Evolutionary conservation across 306 rosid species (phyloP).

Genomic region (Medicago truncatula): DNA sequence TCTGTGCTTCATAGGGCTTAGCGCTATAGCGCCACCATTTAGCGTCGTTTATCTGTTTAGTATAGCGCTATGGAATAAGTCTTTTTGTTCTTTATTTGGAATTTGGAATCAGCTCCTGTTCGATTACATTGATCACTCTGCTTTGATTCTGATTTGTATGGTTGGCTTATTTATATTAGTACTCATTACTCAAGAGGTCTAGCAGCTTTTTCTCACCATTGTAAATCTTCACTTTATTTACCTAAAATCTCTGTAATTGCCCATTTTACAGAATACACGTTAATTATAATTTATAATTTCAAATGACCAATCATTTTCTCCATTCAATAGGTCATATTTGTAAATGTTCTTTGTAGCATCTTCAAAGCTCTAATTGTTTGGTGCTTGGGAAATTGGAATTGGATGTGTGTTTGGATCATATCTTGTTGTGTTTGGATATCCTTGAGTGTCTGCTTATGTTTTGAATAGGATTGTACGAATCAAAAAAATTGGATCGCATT

Average conservation of each 20-base stretch:
- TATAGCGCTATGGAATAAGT: neutral
- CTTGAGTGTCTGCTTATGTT: slow-evolving; percentile 1
- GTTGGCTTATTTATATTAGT: neutral
- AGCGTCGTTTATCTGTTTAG: neutral
- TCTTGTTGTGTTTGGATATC: slow-evolving; percentile 1
- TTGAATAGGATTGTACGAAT: slow-evolving; percentile 6
- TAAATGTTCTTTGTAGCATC: neutral
- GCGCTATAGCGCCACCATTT: neutral
- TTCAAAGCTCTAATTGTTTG: neutral
- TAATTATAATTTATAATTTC: neutral
- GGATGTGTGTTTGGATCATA: neutral
- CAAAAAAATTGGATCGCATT: neutral
- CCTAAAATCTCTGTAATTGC: neutral
- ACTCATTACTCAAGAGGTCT: neutral
- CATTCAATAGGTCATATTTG: neutral
- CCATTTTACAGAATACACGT: neutral
- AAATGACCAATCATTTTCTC: neutral
- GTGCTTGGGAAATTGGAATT: slow-evolving; percentile 2
- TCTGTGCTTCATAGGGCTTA: neutral
- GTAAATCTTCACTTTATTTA: neutral
- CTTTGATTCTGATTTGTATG: neutral
- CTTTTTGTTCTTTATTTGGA: neutral
- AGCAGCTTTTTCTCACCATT: neutral
- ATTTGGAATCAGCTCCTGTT: neutral
- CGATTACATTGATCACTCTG: neutral